phyloP scores from a whole-genome alignment of 2,329 filamentous ascomycete genomes.

The Raffaelea ambrosiae region DNA sequence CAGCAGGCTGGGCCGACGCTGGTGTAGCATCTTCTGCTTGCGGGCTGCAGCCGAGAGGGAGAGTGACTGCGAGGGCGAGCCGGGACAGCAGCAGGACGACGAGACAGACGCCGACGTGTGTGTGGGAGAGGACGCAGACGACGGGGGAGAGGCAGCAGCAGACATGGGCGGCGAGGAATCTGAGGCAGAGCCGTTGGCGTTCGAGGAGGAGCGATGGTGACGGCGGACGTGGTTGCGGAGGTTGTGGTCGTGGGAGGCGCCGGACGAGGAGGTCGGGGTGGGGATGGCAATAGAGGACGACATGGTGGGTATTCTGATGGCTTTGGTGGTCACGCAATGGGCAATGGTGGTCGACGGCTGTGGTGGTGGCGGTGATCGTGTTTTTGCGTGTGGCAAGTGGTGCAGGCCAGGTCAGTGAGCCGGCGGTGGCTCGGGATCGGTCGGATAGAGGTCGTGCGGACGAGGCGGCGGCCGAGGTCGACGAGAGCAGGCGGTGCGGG shows the following conservation, averaged over 20 bases:
- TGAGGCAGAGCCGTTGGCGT: constrained; percentile 3
- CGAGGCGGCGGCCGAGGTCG: background rate
- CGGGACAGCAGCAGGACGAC: constrained; percentile 37
- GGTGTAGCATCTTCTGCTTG: constrained; percentile 35
- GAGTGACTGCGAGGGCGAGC: constrained; percentile 49
- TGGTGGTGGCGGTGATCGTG: no score
- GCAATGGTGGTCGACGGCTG: no score
- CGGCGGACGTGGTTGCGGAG: background rate
- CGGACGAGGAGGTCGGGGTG: constrained; percentile 19
- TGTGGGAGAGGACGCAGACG: constrained; percentile 4
- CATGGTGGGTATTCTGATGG: constrained; percentile 29
- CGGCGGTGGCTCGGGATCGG: background rate
- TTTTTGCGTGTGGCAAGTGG: no score
- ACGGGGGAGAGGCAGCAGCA: constrained; percentile 6
- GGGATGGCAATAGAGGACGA: constrained; percentile 66
- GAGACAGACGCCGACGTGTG: constrained; percentile 24
- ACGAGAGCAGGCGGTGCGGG: background rate
- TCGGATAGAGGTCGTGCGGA: background rate
- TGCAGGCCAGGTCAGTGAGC: background rate
- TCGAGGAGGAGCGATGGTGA: constrained; percentile 1
- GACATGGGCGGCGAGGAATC: constrained; percentile 8
- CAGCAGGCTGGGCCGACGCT: constrained; percentile 52
- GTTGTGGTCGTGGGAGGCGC: background rate
- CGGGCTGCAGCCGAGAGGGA: constrained; percentile 38
- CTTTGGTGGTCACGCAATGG: background rate